Evolutionary conservation across 352 stramenopile genomes (phyloP).

Genomic region (Thalassiosira mediterranea): DNA sequence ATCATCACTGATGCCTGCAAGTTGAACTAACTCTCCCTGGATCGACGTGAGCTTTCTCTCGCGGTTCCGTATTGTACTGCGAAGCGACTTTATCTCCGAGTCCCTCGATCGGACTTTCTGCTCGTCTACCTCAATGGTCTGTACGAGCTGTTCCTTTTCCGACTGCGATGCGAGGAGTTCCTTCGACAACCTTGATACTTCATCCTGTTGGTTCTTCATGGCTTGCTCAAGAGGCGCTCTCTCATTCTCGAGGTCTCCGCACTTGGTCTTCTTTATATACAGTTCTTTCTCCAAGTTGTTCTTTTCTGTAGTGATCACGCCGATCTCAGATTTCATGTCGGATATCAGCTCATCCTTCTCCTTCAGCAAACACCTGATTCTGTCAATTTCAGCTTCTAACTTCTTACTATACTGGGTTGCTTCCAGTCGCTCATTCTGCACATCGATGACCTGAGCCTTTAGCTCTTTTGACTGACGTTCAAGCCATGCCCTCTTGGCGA

Average conservation of each 20-base stretch:
- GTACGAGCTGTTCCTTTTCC: background rate
- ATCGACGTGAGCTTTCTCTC: background rate
- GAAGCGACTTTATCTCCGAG: background rate
- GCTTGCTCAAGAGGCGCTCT: background rate
- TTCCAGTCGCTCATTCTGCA: background rate
- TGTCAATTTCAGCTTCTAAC: background rate
- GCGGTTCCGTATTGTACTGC: background rate
- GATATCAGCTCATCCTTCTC: background rate
- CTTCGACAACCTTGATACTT: background rate
- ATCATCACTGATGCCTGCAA: background rate
- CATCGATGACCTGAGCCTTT: background rate
- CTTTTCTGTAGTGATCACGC: background rate
- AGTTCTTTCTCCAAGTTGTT: background rate
- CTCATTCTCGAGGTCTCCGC: background rate
- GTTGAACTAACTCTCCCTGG: background rate
- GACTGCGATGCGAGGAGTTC: background rate
- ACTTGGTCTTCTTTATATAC: background rate
- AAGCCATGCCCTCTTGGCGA: background rate
- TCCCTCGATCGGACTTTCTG: background rate
- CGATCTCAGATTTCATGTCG: background rate
- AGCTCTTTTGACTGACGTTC: background rate
- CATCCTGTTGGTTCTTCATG: background rate
- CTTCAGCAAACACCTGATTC: background rate
- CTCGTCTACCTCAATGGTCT: background rate
- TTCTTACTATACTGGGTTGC: background rate